phyloP scores from a whole-genome alignment of 1,284 basidiomycete species.

The Apiotrichum veenhuisii region DNA sequence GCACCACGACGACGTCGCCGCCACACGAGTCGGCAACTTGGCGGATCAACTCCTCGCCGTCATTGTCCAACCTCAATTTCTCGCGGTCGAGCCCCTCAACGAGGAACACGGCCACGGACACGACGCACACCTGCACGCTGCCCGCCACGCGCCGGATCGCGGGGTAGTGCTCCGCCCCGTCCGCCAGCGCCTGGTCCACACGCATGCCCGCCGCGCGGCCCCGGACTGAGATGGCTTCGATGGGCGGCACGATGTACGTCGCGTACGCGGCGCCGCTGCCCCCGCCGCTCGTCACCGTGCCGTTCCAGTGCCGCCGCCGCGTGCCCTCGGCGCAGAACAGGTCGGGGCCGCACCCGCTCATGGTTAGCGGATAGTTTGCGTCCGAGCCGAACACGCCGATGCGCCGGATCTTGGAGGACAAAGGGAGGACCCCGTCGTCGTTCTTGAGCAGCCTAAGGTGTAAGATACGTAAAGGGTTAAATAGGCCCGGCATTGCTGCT shows the following conservation, averaged over 20 bases:
- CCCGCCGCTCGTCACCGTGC: slow-evolving; percentile 45
- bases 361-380: slow-evolving; percentile 38
- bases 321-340: slow-evolving; percentile 38
- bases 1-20: slow-evolving; percentile 70
- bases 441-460: slow-evolving; percentile 14
- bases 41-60: slow-evolving; percentile 62
- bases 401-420: slow-evolving; percentile 28
- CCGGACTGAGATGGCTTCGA: slow-evolving; percentile 43
- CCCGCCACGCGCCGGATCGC: slow-evolving; percentile 33
- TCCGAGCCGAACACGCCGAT: slow-evolving; percentile 46
- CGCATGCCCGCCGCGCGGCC: slow-evolving; percentile 31
- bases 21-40: slow-evolving; percentile 63
- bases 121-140: slow-evolving; percentile 49
- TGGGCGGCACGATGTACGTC: slow-evolving; percentile 43
- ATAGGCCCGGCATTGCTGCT: too few relatives aligned
- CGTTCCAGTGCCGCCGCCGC: slow-evolving; percentile 43
- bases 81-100: slow-evolving; percentile 49
- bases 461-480: too few relatives aligned
- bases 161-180: slow-evolving; percentile 32
- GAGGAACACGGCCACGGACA: slow-evolving; percentile 50
- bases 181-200: slow-evolving; percentile 41
- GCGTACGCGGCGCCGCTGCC: slow-evolving; percentile 44
- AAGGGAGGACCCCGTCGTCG: slow-evolving; percentile 10
- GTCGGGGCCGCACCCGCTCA: slow-evolving; percentile 42
- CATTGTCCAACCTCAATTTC: slow-evolving; percentile 43